Evolutionary conservation across 2,329 filamentous ascomycete genomes (phyloP).

Genomic region (Fusarium solani-melongenae): DNA sequence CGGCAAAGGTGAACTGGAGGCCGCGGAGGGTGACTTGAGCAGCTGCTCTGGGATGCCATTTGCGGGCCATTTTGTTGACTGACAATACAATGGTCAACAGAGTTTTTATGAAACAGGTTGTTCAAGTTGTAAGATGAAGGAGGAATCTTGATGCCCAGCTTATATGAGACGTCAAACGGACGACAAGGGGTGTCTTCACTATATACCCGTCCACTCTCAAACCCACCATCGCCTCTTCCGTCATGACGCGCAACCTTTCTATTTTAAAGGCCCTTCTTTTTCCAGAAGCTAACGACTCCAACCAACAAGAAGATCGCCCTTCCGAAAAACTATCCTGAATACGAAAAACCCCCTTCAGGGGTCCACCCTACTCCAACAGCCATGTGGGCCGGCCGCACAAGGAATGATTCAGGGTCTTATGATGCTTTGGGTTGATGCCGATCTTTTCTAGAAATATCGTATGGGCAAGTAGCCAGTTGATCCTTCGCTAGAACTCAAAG

Average conservation of each 20-base stretch:
- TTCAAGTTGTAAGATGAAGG: neutral
- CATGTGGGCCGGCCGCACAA: neutral
- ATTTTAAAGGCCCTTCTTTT: neutral
- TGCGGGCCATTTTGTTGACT: neutral
- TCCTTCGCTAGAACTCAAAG: neutral
- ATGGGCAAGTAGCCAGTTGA: neutral
- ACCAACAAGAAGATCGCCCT: neutral
- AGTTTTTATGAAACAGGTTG: neutral
- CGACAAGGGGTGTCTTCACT: neutral
- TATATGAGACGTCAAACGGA: neutral
- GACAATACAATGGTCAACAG: neutral
- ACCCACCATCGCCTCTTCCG: too few relatives aligned
- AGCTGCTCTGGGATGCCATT: conserved; percentile 18
- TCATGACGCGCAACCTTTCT: neutral
- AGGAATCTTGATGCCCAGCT: neutral
- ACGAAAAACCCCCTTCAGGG: neutral
- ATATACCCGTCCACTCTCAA: neutral
- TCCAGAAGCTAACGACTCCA: neutral
- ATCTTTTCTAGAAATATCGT: neutral
- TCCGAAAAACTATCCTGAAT: neutral
- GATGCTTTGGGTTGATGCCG: neutral
- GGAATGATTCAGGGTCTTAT: neutral
- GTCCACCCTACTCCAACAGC: neutral
- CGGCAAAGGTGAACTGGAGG: conserved; percentile 18
- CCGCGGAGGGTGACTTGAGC: conserved; percentile 17